Conservation (phyloP, 2,329 filamentous ascomycete genomes). For the Pestalotiopsis sp. region DNA sequence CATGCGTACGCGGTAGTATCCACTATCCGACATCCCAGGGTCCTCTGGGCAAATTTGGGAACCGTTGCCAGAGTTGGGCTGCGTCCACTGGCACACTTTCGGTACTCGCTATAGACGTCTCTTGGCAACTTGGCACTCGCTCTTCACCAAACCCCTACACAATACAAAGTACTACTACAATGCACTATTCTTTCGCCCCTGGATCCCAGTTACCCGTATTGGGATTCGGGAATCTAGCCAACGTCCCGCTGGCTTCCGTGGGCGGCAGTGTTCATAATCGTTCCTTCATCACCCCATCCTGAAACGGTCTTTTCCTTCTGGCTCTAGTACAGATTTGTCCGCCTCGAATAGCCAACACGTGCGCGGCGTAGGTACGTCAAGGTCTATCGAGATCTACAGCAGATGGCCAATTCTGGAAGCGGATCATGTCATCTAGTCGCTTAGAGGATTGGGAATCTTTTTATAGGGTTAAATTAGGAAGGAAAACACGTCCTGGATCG, state of each 20-base stretch:
- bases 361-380: background rate
- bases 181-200: background rate
- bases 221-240: background rate
- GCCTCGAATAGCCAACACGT: background rate
- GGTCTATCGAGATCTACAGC: background rate
- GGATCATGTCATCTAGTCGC: too few relatives aligned
- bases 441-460: background rate
- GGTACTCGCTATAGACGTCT: background rate
- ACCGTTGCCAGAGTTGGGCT: background rate
- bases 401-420: background rate
- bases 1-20: background rate
- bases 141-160: background rate
- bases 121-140: background rate
- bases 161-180: background rate
- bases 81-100: background rate
- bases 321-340: background rate
- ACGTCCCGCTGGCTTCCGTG: background rate
- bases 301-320: background rate
- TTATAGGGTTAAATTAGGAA: background rate
- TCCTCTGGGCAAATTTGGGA: background rate
- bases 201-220: background rate
- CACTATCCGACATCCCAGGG: background rate
- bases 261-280: background rate
- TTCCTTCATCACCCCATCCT: background rate
- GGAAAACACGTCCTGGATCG: background rate